phyloP scores from a whole-genome alignment of 352 stramenopile genomes.

The Phytophthora colocasiae region DNA sequence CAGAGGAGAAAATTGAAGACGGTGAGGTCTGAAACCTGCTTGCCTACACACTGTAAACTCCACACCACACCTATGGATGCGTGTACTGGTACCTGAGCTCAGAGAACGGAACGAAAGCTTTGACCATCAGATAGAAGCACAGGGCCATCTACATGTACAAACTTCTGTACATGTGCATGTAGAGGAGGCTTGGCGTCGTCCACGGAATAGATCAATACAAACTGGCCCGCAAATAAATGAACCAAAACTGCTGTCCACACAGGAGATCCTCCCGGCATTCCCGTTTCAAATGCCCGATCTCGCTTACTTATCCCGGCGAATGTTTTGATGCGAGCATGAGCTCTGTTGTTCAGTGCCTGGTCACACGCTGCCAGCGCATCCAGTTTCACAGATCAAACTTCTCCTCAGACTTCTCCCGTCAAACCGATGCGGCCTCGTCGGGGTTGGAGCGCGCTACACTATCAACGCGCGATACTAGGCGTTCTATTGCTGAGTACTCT shows the following conservation, averaged over 20 bases:
- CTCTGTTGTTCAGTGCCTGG: conserved; percentile 1
- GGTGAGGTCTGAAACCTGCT: background rate
- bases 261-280: background rate
- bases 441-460: background rate
- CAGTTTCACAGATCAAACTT: background rate
- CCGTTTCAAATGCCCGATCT: conserved; percentile 14
- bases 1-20: background rate
- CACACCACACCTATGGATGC: background rate
- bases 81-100: too few relatives aligned
- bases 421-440: conserved; percentile 5
- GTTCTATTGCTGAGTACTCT: conserved; percentile 16
- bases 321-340: conserved; percentile 4
- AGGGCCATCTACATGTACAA: too few relatives aligned
- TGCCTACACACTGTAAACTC: too few relatives aligned
- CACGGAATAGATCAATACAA: too few relatives aligned
- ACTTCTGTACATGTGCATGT: background rate
- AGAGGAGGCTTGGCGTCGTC: background rate
- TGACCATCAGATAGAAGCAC: too few relatives aligned
- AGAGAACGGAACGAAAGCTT: too few relatives aligned
- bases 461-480: conserved; percentile 5
- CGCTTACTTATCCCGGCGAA: conserved; percentile 8
- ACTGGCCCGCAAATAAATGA: too few relatives aligned
- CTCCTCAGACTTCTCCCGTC: background rate
- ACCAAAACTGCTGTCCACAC: too few relatives aligned
- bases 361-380: conserved; percentile 4